phyloP scores from a whole-genome alignment of 257 asterid genomes.

The Penstemon davidsonii region DNA sequence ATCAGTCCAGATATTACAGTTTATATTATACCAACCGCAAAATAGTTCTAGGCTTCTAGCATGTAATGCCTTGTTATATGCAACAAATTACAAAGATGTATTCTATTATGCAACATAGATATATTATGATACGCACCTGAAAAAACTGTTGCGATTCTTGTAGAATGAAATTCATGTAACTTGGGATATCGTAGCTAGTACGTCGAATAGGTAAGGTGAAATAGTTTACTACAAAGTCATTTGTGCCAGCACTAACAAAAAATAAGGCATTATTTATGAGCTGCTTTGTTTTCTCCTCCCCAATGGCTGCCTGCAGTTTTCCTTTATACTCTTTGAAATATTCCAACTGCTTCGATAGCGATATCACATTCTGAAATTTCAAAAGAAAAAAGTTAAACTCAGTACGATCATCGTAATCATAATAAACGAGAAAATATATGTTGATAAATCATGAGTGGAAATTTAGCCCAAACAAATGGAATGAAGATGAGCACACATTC shows the following conservation, averaged over 20 bases:
- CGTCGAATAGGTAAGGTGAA: slow-evolving; percentile 60
- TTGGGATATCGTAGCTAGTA: slow-evolving; percentile 39
- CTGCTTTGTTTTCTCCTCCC: slow-evolving; percentile 45
- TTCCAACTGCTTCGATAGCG: slow-evolving; percentile 48
- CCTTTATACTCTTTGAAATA: slow-evolving; percentile 50
- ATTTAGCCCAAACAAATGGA: too few relatives aligned
- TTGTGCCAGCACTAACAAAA: slow-evolving; percentile 77
- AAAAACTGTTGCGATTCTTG: slow-evolving; percentile 37
- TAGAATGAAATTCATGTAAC: slow-evolving; percentile 48
- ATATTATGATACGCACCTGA: slow-evolving; percentile 44
- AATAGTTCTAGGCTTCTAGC: too few relatives aligned
- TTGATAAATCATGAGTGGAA: too few relatives aligned
- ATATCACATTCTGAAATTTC: slow-evolving; percentile 51
- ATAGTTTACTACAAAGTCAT: slow-evolving; percentile 68
- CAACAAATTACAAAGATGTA: too few relatives aligned
- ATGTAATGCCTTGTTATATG: too few relatives aligned
- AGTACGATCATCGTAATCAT: neutral
- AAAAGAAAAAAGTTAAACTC: neutral
- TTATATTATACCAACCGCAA: too few relatives aligned
- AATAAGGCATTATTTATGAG: slow-evolving; percentile 47
- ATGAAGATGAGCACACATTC: too few relatives aligned
- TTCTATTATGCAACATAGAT: neutral
- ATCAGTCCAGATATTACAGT: too few relatives aligned
- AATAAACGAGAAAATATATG: neutral
- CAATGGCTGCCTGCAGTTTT: slow-evolving; percentile 43